Percentiles rank a stretch among this genome's conserved stretches.
Evolutionary conservation across 2,329 filamentous ascomycete species (phyloP).

Genomic region (Paecilomyces niveus): DNA sequence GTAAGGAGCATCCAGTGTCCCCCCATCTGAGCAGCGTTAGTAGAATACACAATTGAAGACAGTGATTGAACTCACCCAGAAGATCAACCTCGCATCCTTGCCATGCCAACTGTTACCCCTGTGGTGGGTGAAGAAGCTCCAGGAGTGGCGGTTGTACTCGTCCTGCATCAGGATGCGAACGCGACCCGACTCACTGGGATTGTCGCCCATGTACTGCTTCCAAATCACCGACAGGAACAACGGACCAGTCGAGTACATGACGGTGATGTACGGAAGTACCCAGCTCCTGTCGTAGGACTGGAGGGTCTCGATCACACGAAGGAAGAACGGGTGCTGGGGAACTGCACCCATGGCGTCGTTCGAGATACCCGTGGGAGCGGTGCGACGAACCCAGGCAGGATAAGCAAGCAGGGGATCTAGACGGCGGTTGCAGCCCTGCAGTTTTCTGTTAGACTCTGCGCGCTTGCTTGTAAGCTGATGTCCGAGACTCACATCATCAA

Average conservation of each 20-base stretch:
- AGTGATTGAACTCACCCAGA: slow-evolving; percentile 45
- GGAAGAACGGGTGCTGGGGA: slow-evolving; percentile 67
- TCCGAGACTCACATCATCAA: slow-evolving; percentile 55
- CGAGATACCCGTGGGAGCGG: slow-evolving; percentile 68
- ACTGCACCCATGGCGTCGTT: slow-evolving; percentile 74
- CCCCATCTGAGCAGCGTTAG: slow-evolving; percentile 37
- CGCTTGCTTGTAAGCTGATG: not conserved
- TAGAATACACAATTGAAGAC: not conserved
- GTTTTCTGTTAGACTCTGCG: slow-evolving; percentile 1
- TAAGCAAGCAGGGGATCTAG: slow-evolving; percentile 63
- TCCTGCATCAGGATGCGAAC: slow-evolving; percentile 63
- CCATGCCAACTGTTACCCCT: slow-evolving; percentile 60
- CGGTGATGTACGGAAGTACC: slow-evolving; percentile 65
- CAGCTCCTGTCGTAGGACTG: slow-evolving; percentile 62
- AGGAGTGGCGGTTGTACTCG: slow-evolving; percentile 60
- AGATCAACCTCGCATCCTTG: slow-evolving; percentile 56
- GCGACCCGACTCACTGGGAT: slow-evolving; percentile 40
- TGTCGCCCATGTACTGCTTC: slow-evolving; percentile 60
- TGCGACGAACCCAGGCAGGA: slow-evolving; percentile 64
- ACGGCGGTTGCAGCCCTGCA: slow-evolving; percentile 58
- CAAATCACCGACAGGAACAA: slow-evolving; percentile 69
- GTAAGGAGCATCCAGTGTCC: slow-evolving; percentile 52
- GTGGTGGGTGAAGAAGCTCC: slow-evolving; percentile 66
- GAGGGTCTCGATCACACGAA: slow-evolving; percentile 60
- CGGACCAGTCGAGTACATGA: slow-evolving; percentile 73